Conservation (phyloP, 352 stramenopile genomes). For the Phytophthora tentaculata region DNA sequence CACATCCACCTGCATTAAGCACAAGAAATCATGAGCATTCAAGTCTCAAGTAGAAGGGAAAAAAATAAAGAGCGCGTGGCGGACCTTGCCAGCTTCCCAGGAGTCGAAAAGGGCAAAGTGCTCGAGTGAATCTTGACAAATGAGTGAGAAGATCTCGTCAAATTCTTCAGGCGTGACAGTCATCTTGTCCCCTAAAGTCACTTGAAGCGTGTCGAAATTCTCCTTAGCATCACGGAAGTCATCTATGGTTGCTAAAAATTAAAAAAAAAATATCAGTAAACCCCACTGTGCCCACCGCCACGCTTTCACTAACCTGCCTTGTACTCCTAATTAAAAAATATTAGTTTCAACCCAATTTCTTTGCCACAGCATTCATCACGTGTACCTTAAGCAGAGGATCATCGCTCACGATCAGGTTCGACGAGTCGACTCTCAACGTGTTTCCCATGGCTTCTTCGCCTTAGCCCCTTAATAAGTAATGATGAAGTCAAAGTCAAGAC, state of each 20-base stretch:
- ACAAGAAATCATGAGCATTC: background rate
- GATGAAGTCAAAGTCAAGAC: background rate
- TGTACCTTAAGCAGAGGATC: constrained; percentile 47
- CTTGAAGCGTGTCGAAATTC: constrained; percentile 71
- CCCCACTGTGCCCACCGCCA: background rate
- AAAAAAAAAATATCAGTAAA: constrained; percentile 11
- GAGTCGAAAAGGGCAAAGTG: constrained; percentile 78
- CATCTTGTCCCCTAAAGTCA: constrained; percentile 77
- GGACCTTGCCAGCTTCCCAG: constrained; percentile 64
- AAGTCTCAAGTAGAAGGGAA: background rate
- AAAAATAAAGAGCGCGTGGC: constrained; percentile 13
- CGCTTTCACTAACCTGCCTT: constrained; percentile 9
- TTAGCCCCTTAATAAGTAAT: background rate
- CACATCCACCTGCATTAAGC: constrained; percentile 56
- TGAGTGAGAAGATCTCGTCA: constrained; percentile 80
- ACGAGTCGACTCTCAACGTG: constrained; percentile 38
- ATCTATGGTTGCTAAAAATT: constrained; percentile 31
- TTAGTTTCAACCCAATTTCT: background rate
- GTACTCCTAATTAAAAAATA: constrained; percentile 15
- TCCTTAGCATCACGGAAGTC: constrained; percentile 61
- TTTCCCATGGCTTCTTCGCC: constrained; percentile 48
- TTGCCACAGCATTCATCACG: background rate
- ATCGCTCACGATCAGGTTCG: constrained; percentile 49
- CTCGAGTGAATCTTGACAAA: constrained; percentile 68
- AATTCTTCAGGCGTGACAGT: constrained; percentile 75